These are phyloP conservation scores for Phanerodontia chrysosporium DNA, from an alignment of 768 basidiomycete species.

Conservation along the genomic window DNA sequence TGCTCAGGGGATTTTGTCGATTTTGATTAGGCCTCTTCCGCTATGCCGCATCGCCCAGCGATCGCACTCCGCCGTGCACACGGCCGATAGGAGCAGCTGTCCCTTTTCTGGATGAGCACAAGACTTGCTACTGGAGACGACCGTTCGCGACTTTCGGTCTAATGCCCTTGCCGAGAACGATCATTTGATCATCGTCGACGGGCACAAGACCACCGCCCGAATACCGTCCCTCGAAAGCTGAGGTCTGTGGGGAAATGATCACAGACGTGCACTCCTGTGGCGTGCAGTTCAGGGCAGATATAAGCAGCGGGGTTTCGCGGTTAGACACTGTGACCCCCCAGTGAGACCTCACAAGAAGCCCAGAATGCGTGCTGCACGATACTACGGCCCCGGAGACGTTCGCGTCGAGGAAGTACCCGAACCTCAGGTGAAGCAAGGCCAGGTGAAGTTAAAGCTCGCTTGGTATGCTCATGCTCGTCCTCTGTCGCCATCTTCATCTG, in stretches of 20 bases:
- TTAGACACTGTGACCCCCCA: neutral
- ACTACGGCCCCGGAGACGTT: conserved; percentile 40
- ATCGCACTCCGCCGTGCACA: neutral
- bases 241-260: neutral
- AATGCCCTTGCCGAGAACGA: neutral
- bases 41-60: neutral
- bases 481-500: neutral
- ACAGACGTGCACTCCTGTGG: neutral
- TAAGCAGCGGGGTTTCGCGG: neutral
- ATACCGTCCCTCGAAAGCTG: neutral
- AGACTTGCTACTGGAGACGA: neutral
- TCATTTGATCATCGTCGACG: neutral
- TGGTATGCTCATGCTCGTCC: conserved; percentile 1
- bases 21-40: neutral
- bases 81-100: neutral
- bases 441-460: conserved; percentile 39
- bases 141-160: neutral
- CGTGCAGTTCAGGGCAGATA: neutral
- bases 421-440: conserved; percentile 30
- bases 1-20: neutral
- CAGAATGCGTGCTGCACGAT: conserved; percentile 42
- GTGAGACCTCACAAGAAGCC: neutral
- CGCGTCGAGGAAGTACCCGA: conserved; percentile 40
- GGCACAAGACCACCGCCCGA: neutral
- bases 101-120: neutral